phyloP scores from a whole-genome alignment of 2,329 filamentous ascomycete species.

The Paracamarosporium sp. region DNA sequence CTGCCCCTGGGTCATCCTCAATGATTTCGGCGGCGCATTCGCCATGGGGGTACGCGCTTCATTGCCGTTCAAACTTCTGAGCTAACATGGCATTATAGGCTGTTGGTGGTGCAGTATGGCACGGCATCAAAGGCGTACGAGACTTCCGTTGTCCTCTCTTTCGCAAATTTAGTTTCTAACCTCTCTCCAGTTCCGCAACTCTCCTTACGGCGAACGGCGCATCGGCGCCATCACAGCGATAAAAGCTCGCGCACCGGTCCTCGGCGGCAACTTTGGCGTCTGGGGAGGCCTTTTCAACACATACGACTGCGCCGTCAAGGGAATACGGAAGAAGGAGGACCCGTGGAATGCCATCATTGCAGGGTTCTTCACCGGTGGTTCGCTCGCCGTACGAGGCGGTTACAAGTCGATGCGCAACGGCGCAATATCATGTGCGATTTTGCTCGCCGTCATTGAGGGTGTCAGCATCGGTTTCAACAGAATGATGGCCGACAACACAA shows the following conservation, averaged over 20 bases:
- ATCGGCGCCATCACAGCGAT: constrained; percentile 95
- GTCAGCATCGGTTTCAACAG: constrained; percentile 95
- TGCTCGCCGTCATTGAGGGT: constrained; percentile 95
- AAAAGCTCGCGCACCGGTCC: constrained; percentile 93
- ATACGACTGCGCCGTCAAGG: constrained; percentile 97
- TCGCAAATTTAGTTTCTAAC: constrained; percentile 12
- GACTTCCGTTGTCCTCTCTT: not conserved
- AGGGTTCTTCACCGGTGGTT: constrained; percentile 89
- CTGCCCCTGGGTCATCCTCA: constrained; percentile 94
- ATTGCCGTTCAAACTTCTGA: constrained; percentile 1
- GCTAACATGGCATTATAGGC: constrained; percentile 35
- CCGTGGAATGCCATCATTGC: constrained; percentile 98
- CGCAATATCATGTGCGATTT: constrained; percentile 92
- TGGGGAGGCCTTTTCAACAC: constrained; percentile 97
- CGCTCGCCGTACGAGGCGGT: constrained; percentile 89
- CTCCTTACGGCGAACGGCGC: constrained; percentile 83
- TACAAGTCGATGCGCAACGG: constrained; percentile 92
- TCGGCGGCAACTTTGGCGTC: constrained; percentile 97
- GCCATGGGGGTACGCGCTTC: constrained; percentile 82
- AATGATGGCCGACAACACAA: constrained; percentile 90
- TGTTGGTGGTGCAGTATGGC: constrained; percentile 73
- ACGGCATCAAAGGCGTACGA: constrained; percentile 91
- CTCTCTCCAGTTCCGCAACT: constrained; percentile 41
- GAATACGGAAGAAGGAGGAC: constrained; percentile 90
- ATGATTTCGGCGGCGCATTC: constrained; percentile 97